Conservation (phyloP, 2,329 filamentous ascomycete genomes). For the Talaromyces sp. region DNA sequence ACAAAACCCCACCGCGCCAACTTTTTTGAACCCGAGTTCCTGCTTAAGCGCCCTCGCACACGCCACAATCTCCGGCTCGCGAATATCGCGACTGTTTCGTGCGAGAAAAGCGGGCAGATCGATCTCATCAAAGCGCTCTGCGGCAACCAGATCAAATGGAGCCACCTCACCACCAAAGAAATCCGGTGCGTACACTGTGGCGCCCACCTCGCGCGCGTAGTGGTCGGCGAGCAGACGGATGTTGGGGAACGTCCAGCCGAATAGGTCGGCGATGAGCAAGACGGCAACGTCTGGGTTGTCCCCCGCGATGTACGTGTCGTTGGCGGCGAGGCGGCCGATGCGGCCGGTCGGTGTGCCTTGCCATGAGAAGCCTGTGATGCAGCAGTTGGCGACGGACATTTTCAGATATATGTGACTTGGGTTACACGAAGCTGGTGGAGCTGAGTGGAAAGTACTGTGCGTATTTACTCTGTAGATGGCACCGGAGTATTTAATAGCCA, state of each 20-base stretch:
- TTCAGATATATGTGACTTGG: neutral
- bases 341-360: conserved; percentile 32
- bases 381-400: conserved; percentile 14
- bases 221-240: conserved; percentile 43
- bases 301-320: conserved; percentile 34
- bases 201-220: conserved; percentile 41
- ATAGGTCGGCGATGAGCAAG: conserved; percentile 35
- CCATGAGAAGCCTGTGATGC: conserved; percentile 35
- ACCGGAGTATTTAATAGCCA: neutral
- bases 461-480: neutral
- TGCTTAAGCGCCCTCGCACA: conserved; percentile 30
- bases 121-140: conserved; percentile 27
- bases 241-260: conserved; percentile 44
- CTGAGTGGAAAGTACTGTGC: too few species aligned
- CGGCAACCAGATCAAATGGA: conserved; percentile 20
- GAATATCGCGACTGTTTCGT: conserved; percentile 32
- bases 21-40: conserved; percentile 16
- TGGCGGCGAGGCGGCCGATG: conserved; percentile 25
- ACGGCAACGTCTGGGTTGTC: conserved; percentile 29
- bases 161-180: conserved; percentile 34
- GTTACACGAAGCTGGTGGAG: neutral
- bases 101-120: conserved; percentile 35
- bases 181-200: conserved; percentile 42
- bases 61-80: conserved; percentile 34
- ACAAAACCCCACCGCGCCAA: conserved; percentile 47